Evolutionary conservation across 208 protist species (phyloP), one percentile per base, ranked within the genome.

Genomic region (Jaenimonas drosophilae): DNA sequence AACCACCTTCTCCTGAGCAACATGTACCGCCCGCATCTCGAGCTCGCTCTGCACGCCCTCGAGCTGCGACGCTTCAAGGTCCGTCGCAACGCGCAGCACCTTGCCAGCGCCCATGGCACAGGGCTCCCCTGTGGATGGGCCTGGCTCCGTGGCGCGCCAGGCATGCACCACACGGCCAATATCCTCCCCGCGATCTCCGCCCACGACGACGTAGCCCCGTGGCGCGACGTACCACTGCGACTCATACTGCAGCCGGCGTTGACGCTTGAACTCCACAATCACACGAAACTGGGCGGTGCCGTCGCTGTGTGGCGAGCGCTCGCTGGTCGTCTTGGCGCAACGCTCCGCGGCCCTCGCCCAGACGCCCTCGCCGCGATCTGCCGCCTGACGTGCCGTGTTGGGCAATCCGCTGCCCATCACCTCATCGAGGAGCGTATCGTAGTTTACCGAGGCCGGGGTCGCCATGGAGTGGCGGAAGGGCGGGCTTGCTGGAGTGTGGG

Each of bases 141-240:
- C 12, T 28, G 19, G 12, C 55, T 58, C 43, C 16, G 25, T 32
- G 3, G 4, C 50, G 12, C 36, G 54, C 75, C 76, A 88, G 14
- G 78, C 68, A 50, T 86, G 75, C 34, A 73, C 88, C 4, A 95
- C 87, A 19, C 89, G 70, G 16, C 87, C 87, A 55, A 95, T 78
- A 53, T 95, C 87, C 65, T 95, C 82, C 23, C 87, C 87, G n/a
- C 87, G 83, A 51, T 95, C 87, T 16, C 83, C 87, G 36, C 80
- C 77, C n/a, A 95, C 87, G 0, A 91, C 78, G 23, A 91, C 87
- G 47, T 89, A 87, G 68, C 91, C 82, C 4, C 82, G 80, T 11
- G 82, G 82, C 11, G 75, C 63, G 23, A 91, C 75, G 39, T 87
- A 85, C 29, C 38, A 78, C 7, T 66, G 60, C 23, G 75, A 85